Evolutionary conservation across 352 stramenopile species (phyloP), one percentile per base, ranked within the genome.

Genomic region (Pythium pyrilobum): DNA sequence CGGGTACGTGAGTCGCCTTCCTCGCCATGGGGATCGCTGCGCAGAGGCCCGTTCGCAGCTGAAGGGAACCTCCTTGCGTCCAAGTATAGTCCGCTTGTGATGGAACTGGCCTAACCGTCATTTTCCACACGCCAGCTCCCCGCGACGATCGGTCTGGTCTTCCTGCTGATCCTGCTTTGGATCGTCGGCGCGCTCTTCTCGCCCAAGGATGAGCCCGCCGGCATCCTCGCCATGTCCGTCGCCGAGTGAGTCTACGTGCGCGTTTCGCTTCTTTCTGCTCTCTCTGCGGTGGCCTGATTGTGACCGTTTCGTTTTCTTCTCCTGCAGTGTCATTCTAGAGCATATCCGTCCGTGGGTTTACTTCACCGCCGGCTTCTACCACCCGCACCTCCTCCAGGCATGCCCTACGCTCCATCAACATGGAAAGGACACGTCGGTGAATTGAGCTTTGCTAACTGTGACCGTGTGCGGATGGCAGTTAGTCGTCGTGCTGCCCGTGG

Each of bases 331-430:
- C 45, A 95, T 95, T 45, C 56, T 95, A 34, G 66, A 72, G 43
- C 85, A 95, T 49, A 95, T 95, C 25, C 81, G 85, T 3, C 85
- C 85, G 20, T 95, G 85, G 85, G 77, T 92, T 31, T 92, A 90
- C 59, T 47, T 93, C 43, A 92, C 85, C 6, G 76, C 85, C 8
- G 82, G 82, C 5, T 95, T 92, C 57, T 95, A 95, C 56, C 80
- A 95, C 46, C 85, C 83, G 16, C 69, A 91, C 52, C 50, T 90
- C 13, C 27, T 88, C 8, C 78, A 92, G 79, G 81, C 87, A 46
- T 18, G 46, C n/a, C n/a, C n/a, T n/a, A n/a, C n/a, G n/a, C n/a
- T n/a, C n/a, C n/a, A n/a, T n/a, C n/a, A n/a, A n/a, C n/a, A n/a
- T n/a, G n/a, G n/a, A n/a, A n/a, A n/a, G n/a, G n/a, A n/a, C n/a